These are phyloP conservation scores for Russula dissimulans DNA, from an alignment of 768 basidiomycete species.

Conservation along the genomic window DNA sequence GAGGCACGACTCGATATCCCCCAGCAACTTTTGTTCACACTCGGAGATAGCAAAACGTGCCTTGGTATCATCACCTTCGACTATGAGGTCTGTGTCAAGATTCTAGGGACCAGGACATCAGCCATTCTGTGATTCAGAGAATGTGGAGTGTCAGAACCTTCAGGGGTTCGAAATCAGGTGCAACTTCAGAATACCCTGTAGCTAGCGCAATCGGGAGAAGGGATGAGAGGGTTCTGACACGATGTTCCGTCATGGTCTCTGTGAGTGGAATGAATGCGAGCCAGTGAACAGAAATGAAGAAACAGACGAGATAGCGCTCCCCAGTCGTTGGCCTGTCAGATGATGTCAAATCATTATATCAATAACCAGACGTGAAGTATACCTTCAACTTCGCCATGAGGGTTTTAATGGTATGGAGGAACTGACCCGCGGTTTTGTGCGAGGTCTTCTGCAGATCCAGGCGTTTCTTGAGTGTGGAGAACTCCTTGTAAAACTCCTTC, in stretches of 20 bases:
- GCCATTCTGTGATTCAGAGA: background rate
- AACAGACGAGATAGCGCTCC: slow-evolving; percentile 52
- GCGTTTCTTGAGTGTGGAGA: slow-evolving; percentile 36
- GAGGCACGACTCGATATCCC: slow-evolving; percentile 23
- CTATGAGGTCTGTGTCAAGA: slow-evolving; percentile 38
- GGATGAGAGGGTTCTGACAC: slow-evolving; percentile 28
- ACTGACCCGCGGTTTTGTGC: slow-evolving; percentile 42
- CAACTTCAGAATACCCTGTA: slow-evolving; percentile 38
- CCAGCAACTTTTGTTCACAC: slow-evolving; percentile 14
- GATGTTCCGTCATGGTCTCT: slow-evolving; percentile 45
- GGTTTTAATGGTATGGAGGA: slow-evolving; percentile 49
- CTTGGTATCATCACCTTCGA: slow-evolving; percentile 32
- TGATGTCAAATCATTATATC: background rate
- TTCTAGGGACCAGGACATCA: slow-evolving; percentile 29
- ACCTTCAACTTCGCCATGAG: slow-evolving; percentile 63
- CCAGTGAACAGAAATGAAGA: background rate
- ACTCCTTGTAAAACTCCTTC: slow-evolving; percentile 46
- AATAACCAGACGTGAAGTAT: background rate
- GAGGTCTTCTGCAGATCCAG: slow-evolving; percentile 43
- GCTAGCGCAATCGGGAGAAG: slow-evolving; percentile 40
- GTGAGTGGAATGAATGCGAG: background rate
- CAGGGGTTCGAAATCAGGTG: slow-evolving; percentile 38
- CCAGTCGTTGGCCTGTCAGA: slow-evolving; percentile 52
- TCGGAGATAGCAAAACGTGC: slow-evolving; percentile 29
- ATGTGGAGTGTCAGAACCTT: slow-evolving; percentile 31